phyloP scores from a whole-genome alignment of 345 rosid genomes.

The Eucalyptus pumila region DNA sequence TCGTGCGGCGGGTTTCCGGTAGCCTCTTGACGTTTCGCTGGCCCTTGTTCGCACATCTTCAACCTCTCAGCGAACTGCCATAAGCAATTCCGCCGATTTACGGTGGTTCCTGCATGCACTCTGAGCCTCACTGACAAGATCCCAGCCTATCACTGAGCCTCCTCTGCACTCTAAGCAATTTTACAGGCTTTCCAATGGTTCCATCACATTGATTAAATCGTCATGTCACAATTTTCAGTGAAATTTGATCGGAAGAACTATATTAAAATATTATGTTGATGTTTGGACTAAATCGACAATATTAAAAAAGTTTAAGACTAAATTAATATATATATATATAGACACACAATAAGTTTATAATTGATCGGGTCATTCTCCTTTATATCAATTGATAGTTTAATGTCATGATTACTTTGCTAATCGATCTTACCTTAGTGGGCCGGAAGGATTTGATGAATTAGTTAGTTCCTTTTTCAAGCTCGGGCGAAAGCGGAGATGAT shows the following conservation, averaged over 20 bases:
- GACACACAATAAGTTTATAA: rapidly evolving
- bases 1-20: rapidly evolving
- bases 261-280: rapidly evolving
- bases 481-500: neutral
- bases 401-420: neutral
- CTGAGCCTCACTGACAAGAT: neutral
- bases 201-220: rapidly evolving
- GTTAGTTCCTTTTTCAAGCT: neutral
- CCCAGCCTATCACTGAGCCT: neutral
- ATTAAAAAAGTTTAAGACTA: rapidly evolving
- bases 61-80: neutral
- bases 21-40: neutral
- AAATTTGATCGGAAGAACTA: rapidly evolving
- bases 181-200: neutral
- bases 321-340: rapidly evolving
- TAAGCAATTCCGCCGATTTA: neutral
- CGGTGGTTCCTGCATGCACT: neutral
- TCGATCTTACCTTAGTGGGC: neutral
- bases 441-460: neutral
- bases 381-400: neutral
- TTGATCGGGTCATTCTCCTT: rapidly evolving
- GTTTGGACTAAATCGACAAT: rapidly evolving
- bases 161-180: neutral
- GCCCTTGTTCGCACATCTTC: neutral
- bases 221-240: rapidly evolving